Conservation (phyloP, 805 yeast species). For the Wickerhamomyces pijperi region DNA sequence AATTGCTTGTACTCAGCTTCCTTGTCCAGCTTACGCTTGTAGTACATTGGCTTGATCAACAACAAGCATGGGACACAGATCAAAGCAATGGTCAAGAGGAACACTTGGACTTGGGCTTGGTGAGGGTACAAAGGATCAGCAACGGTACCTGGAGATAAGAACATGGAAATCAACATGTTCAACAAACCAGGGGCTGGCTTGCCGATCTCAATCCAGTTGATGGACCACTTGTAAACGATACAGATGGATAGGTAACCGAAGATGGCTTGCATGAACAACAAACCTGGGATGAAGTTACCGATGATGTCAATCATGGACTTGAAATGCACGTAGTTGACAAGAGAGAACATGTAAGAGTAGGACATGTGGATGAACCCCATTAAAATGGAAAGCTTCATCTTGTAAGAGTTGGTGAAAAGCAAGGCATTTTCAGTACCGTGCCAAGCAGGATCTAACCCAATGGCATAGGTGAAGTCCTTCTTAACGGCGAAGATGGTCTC, state of each 20-base stretch:
- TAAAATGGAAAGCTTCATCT: conserved; percentile 90
- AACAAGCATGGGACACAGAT: conserved; percentile 92
- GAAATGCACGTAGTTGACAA: conserved; percentile 67
- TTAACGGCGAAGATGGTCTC: conserved; percentile 53
- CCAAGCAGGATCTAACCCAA: conserved; percentile 94
- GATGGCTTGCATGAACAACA: conserved; percentile 91
- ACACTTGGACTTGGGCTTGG: conserved; percentile 66
- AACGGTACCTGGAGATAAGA: conserved; percentile 81
- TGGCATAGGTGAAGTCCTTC: conserved; percentile 55
- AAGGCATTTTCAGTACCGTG: conserved; percentile 95
- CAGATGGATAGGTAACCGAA: conserved; percentile 85
- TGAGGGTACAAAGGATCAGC: conserved; percentile 75
- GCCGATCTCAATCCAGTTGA: conserved; percentile 75
- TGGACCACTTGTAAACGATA: conserved; percentile 88
- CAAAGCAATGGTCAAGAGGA: conserved; percentile 63
- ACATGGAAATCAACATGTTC: conserved; percentile 94
- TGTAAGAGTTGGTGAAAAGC: conserved; percentile 87
- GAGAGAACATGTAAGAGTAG: conserved; percentile 75
- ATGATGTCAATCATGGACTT: conserved; percentile 67
- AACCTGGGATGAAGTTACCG: conserved; percentile 92
- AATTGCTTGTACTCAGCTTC: conserved; percentile 19
- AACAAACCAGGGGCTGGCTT: conserved; percentile 85
- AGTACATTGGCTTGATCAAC: conserved; percentile 70
- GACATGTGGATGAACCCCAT: conserved; percentile 96
- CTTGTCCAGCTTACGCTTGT: conserved; percentile 37